Percentiles rank a stretch among this genome's conserved stretches.
These are phyloP conservation scores for Endocalyx cinctus DNA, from an alignment of 2,329 filamentous ascomycete genomes.

Conservation along the genomic window DNA sequence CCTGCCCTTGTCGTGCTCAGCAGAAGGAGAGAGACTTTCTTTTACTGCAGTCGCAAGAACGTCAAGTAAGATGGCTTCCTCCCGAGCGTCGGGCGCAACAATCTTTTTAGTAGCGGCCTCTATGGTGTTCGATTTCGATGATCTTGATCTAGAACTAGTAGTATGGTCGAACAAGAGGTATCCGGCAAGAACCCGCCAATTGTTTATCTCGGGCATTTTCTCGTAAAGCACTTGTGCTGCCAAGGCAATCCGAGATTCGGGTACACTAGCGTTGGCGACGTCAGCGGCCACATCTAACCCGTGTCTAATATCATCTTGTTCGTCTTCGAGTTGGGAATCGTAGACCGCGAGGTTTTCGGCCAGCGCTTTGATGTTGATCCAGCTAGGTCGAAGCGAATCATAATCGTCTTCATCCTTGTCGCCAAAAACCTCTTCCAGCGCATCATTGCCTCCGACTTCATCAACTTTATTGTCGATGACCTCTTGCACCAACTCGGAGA, in stretches of 20 bases:
- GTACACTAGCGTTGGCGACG: constrained; percentile 57
- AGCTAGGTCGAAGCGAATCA: constrained; percentile 70
- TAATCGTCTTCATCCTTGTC: constrained; percentile 71
- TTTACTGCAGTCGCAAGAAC: constrained; percentile 81
- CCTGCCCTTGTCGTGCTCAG: constrained; percentile 59
- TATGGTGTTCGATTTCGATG: constrained; percentile 50
- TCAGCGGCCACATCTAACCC: constrained; percentile 46
- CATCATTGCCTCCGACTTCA: constrained; percentile 75
- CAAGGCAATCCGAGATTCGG: constrained; percentile 79
- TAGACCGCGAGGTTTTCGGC: constrained; percentile 80
- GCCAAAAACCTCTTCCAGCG: constrained; percentile 68
- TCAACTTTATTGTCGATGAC: constrained; percentile 75
- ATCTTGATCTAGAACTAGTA: constrained; percentile 50
- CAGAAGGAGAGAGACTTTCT: constrained; percentile 60
- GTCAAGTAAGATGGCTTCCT: constrained; percentile 83
- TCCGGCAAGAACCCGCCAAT: constrained; percentile 84
- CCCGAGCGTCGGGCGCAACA: constrained; percentile 67
- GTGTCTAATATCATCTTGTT: constrained; percentile 42
- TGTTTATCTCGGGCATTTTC: constrained; percentile 70
- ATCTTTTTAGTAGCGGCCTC: constrained; percentile 64
- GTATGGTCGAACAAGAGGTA: constrained; percentile 94
- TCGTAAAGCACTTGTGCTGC: constrained; percentile 84
- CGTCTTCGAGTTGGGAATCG: constrained; percentile 63
- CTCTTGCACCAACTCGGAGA: constrained; percentile 81
- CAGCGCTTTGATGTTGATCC: constrained; percentile 89